Evolutionary conservation across 2,329 filamentous ascomycete species (phyloP), one percentile per base, ranked within the genome.

Genomic region (Sphaerulina musiva): DNA sequence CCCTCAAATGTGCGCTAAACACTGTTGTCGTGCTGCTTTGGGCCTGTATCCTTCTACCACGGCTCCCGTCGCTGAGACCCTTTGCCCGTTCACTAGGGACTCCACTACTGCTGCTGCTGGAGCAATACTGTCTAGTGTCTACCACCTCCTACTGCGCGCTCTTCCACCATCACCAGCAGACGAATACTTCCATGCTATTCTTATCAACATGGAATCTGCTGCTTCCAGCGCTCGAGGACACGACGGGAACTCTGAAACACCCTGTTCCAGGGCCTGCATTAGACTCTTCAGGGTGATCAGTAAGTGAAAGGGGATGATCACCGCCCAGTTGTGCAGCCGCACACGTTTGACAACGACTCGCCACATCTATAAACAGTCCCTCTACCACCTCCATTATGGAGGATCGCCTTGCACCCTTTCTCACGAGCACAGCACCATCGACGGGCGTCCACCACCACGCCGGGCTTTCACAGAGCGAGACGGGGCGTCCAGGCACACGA

Each of bases 161-260:
- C 38, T 40, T 14, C 11, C 2, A 12, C 14, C 38, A 20, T 20
- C 11, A 40, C 11, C 14, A 6, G 14, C 38, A 14, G 14, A 14
- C 14, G 36, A 39, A 4, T 14, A 17, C 14, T 17, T 17, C 14
- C 14, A 41, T n/a, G 7, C 39, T 20, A 41, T 41, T 41, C 12
- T 41, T 20, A 20, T 20, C 20, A 20, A 20, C 20, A 17, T 17
- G 11, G 4, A 4, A n/a, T 32, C 29, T 44, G 29, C 31, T 45
- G 48, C 14, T 38, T 7, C 10, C 34, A 38, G 26, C 26, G 4
- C 32, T 40, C 48, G 41, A 29, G 47, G 40, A 26, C 47, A 32
- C 17, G 48, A 8, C 48, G 40, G 40, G 45, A 51, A 51, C 48
- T 51, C 41, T 51, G 48, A 51, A 51, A 51, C 48, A 42, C 48